phyloP scores from a whole-genome alignment of 768 basidiomycete species.

The Butyriboletus loyo region DNA sequence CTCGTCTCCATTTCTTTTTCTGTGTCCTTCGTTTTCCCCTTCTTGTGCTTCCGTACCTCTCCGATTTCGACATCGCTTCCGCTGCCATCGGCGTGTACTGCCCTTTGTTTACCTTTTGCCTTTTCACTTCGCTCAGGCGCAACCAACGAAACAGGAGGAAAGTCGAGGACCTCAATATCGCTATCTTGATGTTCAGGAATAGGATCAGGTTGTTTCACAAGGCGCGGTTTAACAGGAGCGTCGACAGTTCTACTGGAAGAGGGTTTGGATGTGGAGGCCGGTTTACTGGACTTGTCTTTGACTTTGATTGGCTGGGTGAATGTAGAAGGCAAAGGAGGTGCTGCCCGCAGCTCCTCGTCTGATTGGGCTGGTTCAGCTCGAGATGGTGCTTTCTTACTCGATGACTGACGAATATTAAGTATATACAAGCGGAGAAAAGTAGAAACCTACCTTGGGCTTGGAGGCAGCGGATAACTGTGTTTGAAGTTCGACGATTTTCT shows the following conservation, averaged over 20 bases:
- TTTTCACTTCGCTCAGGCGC: conserved; percentile 27
- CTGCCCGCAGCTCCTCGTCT: conserved; percentile 26
- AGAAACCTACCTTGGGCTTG: conserved; percentile 24
- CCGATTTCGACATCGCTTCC: conserved; percentile 15
- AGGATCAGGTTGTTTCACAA: conserved; percentile 14
- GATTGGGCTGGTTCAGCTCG: conserved; percentile 9
- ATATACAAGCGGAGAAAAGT: neutral
- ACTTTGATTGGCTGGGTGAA: conserved; percentile 7
- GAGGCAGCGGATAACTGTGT: conserved; percentile 39
- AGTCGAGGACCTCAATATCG: conserved; percentile 30
- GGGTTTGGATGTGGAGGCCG: conserved; percentile 14
- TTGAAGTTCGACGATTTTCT: conserved; percentile 45
- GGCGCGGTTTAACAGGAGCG: conserved; percentile 19
- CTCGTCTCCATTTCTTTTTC: conserved; percentile 20
- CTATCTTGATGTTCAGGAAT: conserved; percentile 24
- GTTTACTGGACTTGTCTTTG: conserved; percentile 18
- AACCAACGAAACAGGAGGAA: conserved; percentile 9
- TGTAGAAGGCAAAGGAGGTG: conserved; percentile 14
- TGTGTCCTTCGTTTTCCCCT: conserved; percentile 17
- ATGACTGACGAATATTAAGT: conserved; percentile 5
- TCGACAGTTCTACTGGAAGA: conserved; percentile 17
- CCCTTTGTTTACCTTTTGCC: conserved; percentile 41
- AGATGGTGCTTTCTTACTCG: conserved; percentile 8
- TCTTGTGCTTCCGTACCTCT: conserved; percentile 31
- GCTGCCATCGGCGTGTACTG: conserved; percentile 13